phyloP scores from a whole-genome alignment of 2,329 filamentous ascomycete species.

The Penicillium sp. region DNA sequence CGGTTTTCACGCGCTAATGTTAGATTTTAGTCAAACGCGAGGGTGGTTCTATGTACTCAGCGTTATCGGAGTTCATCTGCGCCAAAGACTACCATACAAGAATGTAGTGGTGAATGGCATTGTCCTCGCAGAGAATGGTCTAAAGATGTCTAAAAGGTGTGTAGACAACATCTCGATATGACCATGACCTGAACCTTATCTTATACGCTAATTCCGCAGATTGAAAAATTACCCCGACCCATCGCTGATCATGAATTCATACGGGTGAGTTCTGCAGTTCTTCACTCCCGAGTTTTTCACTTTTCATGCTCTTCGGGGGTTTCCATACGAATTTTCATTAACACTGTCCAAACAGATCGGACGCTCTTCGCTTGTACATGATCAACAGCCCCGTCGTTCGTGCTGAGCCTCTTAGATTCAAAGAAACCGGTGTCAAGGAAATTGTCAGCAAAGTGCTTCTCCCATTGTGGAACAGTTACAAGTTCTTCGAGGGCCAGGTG shows the following conservation, averaged over 20 bases:
- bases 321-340: background rate
- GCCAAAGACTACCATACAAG: conserved; percentile 80
- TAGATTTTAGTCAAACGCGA: conserved; percentile 70
- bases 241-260: conserved; percentile 74
- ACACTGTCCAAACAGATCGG: conserved; percentile 55
- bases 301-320: background rate
- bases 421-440: conserved; percentile 88
- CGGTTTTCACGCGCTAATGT: background rate
- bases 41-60: conserved; percentile 96
- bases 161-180: background rate
- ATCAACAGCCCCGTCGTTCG: conserved; percentile 96
- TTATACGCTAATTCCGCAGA: conserved; percentile 34
- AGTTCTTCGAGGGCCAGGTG: conserved; percentile 91
- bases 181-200: background rate
- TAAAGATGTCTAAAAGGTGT: conserved; percentile 94
- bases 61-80: conserved; percentile 84
- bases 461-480: conserved; percentile 94
- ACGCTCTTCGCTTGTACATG: conserved; percentile 89
- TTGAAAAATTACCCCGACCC: conserved; percentile 96
- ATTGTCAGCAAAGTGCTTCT: conserved; percentile 88
- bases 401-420: conserved; percentile 86
- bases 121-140: conserved; percentile 88
- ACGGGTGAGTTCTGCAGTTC: conserved; percentile 46
- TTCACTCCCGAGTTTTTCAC: background rate
- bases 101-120: conserved; percentile 97